phyloP scores from a whole-genome alignment of 2,329 filamentous ascomycete genomes.

The Talaromyces pinophilus region DNA sequence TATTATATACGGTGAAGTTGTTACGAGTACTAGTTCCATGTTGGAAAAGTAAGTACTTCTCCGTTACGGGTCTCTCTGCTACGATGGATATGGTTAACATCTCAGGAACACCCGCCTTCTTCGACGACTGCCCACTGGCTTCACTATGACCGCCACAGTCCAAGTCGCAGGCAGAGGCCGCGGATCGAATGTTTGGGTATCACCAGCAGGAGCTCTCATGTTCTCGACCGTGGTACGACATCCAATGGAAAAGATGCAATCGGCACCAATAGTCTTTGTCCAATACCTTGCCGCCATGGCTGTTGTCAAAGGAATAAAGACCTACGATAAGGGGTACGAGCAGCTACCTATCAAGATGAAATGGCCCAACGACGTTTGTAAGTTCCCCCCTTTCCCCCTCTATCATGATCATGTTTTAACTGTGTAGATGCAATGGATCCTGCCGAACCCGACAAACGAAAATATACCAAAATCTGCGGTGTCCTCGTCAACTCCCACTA shows the following conservation, averaged over 20 bases:
- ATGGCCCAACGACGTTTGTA: constrained; percentile 96
- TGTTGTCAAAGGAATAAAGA: constrained; percentile 77
- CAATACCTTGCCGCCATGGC: constrained; percentile 92
- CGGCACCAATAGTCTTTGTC: constrained; percentile 83
- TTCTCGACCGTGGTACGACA: constrained; percentile 89
- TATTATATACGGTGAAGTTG: constrained; percentile 84
- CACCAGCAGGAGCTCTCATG: constrained; percentile 80
- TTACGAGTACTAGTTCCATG: constrained; percentile 91
- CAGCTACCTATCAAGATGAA: constrained; percentile 81
- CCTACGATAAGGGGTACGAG: constrained; percentile 74
- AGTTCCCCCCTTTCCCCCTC: constrained; percentile 30
- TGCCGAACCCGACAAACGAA: constrained; percentile 48
- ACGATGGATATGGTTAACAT: constrained; percentile 51
- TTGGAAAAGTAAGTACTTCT: constrained; percentile 70
- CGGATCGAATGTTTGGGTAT: constrained; percentile 92
- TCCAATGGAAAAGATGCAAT: constrained; percentile 67
- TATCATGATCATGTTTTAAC: too few species aligned
- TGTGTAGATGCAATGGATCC: constrained; percentile 65
- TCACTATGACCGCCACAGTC: constrained; percentile 81
- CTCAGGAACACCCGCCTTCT: constrained; percentile 74
- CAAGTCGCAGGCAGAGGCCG: constrained; percentile 87
- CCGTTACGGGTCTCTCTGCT: constrained; percentile 37
- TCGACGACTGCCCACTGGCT: constrained; percentile 75
- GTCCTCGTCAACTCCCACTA: constrained; percentile 90
- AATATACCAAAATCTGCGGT: constrained; percentile 86